Evolutionary conservation across 164 flowering plant species (phyloP).

Genomic region (Stephania cephalantha): DNA sequence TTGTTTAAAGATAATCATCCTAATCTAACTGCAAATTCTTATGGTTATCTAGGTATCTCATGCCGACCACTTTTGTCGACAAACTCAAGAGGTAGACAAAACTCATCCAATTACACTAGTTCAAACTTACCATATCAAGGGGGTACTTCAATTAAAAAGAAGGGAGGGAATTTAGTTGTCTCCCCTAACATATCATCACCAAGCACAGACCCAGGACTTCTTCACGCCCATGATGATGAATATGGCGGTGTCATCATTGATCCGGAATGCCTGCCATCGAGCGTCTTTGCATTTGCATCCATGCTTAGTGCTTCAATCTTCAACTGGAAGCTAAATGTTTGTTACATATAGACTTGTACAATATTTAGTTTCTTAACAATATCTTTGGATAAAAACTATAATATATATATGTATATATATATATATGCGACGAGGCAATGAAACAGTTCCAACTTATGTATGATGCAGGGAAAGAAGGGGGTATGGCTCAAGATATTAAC

Average conservation of each 20-base stretch:
- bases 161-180: constrained; percentile 22
- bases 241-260: constrained; percentile 46
- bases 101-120: not conserved
- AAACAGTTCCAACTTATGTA: not conserved
- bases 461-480: constrained; percentile 52
- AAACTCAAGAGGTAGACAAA: constrained; percentile 5
- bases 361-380: not conserved
- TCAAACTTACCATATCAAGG: constrained; percentile 9
- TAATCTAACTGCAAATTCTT: not conserved
- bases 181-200: constrained; percentile 29
- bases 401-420: too few relatives aligned
- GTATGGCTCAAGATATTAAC: constrained; percentile 45
- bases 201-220: constrained; percentile 24
- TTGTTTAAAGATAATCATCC: not conserved
- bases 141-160: constrained; percentile 9
- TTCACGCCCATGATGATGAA: constrained; percentile 51
- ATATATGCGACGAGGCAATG: not conserved
- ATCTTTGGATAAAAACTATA: not conserved
- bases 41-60: constrained; percentile 11
- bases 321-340: constrained; percentile 48
- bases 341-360: not conserved
- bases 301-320: constrained; percentile 39
- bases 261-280: constrained; percentile 40
- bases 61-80: not conserved
- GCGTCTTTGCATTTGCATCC: constrained; percentile 40